phyloP scores from a whole-genome alignment of 768 basidiomycete genomes.

The Trametes punicea region DNA sequence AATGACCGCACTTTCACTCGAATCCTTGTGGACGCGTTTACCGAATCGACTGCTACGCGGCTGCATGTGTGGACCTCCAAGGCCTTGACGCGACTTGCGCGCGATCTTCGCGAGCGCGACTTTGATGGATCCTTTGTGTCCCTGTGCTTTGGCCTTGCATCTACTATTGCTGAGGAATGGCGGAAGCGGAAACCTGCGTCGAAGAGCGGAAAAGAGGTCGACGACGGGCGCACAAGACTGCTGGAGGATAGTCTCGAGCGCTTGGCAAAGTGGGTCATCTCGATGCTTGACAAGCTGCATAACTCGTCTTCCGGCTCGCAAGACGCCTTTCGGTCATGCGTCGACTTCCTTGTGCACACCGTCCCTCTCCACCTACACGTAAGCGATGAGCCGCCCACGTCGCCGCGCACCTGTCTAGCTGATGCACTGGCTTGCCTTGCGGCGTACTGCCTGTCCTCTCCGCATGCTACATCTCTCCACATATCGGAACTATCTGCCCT shows the following conservation, averaged over 20 bases:
- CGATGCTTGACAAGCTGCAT: constrained; percentile 21
- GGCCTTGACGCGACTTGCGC: constrained; percentile 37
- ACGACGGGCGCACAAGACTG: not conserved
- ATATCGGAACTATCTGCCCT: not conserved
- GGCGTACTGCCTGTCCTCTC: constrained; percentile 15
- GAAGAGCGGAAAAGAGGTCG: not conserved
- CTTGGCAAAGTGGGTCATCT: constrained; percentile 27
- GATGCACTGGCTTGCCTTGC: constrained; percentile 15
- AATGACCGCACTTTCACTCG: constrained; percentile 32
- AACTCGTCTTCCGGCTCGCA: not conserved
- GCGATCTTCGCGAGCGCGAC: constrained; percentile 31
- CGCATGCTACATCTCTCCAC: not conserved
- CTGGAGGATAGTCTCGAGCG: constrained; percentile 6
- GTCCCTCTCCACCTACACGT: constrained; percentile 8
- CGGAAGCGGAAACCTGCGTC: not conserved
- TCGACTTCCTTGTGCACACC: constrained; percentile 28
- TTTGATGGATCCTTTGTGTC: constrained; percentile 31
- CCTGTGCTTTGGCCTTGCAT: constrained; percentile 31
- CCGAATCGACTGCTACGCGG: constrained; percentile 7
- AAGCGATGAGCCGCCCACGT: not conserved
- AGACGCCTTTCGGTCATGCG: constrained; percentile 8
- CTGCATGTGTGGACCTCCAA: constrained; percentile 41
- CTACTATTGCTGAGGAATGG: not conserved
- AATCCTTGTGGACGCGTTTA: constrained; percentile 33
- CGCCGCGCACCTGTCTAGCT: constrained; percentile 4